Base-by-base conservation (phyloP, 2,329 filamentous ascomycete genomes). In the Ophiostoma sp. region DNA sequence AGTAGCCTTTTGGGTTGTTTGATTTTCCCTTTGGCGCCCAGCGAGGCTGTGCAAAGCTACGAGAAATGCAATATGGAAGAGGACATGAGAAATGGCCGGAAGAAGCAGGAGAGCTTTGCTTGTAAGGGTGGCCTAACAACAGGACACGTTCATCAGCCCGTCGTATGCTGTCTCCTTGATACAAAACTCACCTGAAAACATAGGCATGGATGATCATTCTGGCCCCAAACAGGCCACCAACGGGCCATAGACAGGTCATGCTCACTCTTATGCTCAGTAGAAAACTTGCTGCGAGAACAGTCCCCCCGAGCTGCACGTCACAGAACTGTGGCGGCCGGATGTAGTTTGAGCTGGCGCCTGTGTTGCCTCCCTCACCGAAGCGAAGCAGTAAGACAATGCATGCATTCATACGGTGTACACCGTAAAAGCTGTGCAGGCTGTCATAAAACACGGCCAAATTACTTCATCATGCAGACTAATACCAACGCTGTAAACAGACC, bases 41-140 rank as follows among this genome's bases (percentile, higher is more conserved):
- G n/a, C 28, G 74, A 73, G 74, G 71, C 74, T 69, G 71, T 73
- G 74, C 74, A 74, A 55, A 61, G 48, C n/a, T 39, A 70, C 50
- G n/a, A 55, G 17, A 15, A 36, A 39, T 6, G 28, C 8, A n/a
- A 28, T 17, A 25, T 57, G 39, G n/a, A 33, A 19, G 50, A 11
- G 11, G 39, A 8, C 28, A 8, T 33, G 36, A 63, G 36, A 19
- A 59, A 36, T 17, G 33, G 57, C 22, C 28, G 33, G 2, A 33
- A 33, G 3, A 59, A 33, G 28, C 28, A 31, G 12, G 28, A 33
- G 25, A 33, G 15, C 6, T 48, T 12, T 61, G n/a, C 36, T 28
- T 28, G 36, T 5, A 12, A 28, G 11, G 42, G 12, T 64, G 8
- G 8, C 19, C 19, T 19, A n/a, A 11, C 59, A 36, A 12, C 59